phyloP scores from a whole-genome alignment of 139 green algal species.

The Chlorella sp. region DNA sequence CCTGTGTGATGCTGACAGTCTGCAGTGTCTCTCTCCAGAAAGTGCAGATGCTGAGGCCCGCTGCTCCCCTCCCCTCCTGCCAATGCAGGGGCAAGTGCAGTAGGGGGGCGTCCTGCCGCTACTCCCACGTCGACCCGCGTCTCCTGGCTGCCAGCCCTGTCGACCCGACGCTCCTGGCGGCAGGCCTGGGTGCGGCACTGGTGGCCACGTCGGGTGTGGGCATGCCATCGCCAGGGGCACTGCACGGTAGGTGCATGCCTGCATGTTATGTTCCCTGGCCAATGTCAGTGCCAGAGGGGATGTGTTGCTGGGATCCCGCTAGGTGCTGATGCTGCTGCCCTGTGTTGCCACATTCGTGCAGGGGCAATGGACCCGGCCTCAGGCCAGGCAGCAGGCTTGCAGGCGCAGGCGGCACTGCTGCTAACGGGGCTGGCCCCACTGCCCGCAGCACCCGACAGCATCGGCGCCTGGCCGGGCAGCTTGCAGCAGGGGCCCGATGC shows the following conservation, averaged over 20 bases:
- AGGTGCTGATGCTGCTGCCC: not conserved
- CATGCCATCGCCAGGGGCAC: not conserved
- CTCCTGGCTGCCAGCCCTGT: not conserved
- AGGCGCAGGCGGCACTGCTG: not conserved
- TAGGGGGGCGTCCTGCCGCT: slow-evolving; percentile 17
- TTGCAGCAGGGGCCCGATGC: not conserved
- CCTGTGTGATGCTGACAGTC: not conserved
- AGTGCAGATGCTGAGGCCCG: not conserved
- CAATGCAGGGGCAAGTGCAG: slow-evolving; percentile 13
- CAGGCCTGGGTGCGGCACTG: not conserved
- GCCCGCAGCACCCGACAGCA: not conserved
- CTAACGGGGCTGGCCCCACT: not conserved
- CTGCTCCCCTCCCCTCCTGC: not conserved
- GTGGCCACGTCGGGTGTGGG: not conserved
- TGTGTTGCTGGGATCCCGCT: not conserved
- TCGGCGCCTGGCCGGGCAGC: not conserved
- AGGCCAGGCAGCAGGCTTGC: not conserved
- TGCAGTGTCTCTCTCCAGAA: not conserved
- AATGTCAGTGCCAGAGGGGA: not conserved
- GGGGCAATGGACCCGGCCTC: not conserved
- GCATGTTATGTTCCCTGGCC: not conserved
- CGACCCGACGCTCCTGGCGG: not conserved
- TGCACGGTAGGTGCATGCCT: not conserved
- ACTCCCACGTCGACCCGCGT: slow-evolving; percentile 6
- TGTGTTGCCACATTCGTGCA: not conserved